Base-by-base conservation (phyloP, 2,329 filamentous ascomycete genomes). In the Drechmeria coniospora region DNA sequence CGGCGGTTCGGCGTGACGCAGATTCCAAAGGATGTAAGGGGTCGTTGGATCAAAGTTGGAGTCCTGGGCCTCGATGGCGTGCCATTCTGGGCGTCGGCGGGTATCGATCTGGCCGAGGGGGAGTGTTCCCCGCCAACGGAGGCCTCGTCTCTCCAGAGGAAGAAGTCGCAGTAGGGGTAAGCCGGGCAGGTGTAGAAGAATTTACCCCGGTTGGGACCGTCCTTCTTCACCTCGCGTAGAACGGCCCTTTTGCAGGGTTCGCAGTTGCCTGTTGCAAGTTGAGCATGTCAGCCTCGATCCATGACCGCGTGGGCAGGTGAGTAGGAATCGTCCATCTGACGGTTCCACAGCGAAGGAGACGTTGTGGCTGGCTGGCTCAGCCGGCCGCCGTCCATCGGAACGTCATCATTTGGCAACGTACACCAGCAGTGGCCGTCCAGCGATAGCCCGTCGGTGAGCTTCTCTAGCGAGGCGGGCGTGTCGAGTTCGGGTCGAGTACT, bases 141-240 rank as follows among this genome's bases (percentile, higher is more conserved):
- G 8, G 58, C 56, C 2, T 47, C 44, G 6, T 61, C 51, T n/a
- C 49, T 46, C 52, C 54, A 65, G 14, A 63, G 37, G 32, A 61
- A 65, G 38, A 65, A 61, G 6, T 39, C 29, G 41, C 61, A 65
- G 25, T 47, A 44, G 6, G 45, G 43, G 6, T 41, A 39, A n/a
- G 38, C 32, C 6, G 40, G 38, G 38, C 61, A 65, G 8, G 44
- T 50, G 43, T 52, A 62, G 39, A 61, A 65, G 27, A 43, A 47
- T 27, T 45, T 51, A 15, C 58, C 59, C 24, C 51, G 45, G 39
- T 61, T 63, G 15, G 34, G 36, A 2, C 43, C 42, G 4, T 51
- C 37, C 31, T 56, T 61, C 27, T 46, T 52, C 17, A 55, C 53
- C 27, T 49, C 44, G n/a, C 46, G 42, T 20, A 47, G 43, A 8